Evolutionary conservation across 2,329 filamentous ascomycete species (phyloP), one percentile per base, ranked within the genome.

Genomic region (Penicillium griseofulvum): DNA sequence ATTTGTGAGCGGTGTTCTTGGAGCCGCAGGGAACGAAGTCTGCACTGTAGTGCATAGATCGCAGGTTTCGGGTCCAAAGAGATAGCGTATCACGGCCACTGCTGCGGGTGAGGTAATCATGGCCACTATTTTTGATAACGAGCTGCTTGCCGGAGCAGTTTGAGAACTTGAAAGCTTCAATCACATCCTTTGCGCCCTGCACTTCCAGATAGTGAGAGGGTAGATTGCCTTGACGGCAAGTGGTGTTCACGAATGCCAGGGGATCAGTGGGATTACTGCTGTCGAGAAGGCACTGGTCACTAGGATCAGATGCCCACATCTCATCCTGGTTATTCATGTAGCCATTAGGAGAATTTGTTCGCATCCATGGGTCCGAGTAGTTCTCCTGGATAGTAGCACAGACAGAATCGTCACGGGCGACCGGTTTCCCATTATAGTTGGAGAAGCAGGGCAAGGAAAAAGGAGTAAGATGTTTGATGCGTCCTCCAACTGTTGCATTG

Each of bases 81-180:
- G 64, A 55, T 3, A 74, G 55, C 0, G 66, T 60, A 4, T 64
- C 65, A 16, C 67, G 65, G 5, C 61, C 63, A 56, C 66, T 71
- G 37, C 64, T 71, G 29, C 70, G 66, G 8, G 64, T 66, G 55
- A 71, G 63, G 48, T 67, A 73, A 39, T 73, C 71, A 50, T 74
- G 70, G 4, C 71, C 71, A 38, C 61, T 70, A 42, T 72, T 73
- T 56, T 72, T 70, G 49, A 74, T 65, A 11, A 45, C 49, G 3
- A 65, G 31, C 14, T 45, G 54, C 16, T 49, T 52, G 19, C 57
- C 54, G 1, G 54, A 56, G 41, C 43, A 52, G 46, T 39, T 38
- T 12, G 60, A 52, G 49, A 49, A 64, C n/a, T 45, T 34, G 38
- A 46, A 46, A 12, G 43, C 43, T 34, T n/a, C 29, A n/a, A 46